Percentiles rank a stretch among this genome's conserved stretches.
These are phyloP conservation scores for Cylindrotheca closterium DNA, from an alignment of 108 stramenopile species.

Conservation along the genomic window DNA sequence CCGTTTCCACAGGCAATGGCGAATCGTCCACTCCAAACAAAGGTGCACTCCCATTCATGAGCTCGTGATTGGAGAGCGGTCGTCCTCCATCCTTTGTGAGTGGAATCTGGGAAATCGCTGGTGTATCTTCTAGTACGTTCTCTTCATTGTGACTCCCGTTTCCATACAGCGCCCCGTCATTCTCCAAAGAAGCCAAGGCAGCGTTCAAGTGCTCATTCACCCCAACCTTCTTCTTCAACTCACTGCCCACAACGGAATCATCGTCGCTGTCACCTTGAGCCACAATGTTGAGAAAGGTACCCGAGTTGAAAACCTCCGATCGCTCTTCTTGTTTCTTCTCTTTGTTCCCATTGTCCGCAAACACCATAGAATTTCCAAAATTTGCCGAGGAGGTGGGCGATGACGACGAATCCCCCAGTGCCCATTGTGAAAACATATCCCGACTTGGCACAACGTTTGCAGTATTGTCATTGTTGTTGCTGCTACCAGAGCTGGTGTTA, in stretches of 20 bases:
- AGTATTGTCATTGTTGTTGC: background rate
- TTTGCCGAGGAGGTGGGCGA: background rate
- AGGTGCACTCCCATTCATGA: conserved; percentile 80
- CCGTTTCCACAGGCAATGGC: conserved; percentile 73
- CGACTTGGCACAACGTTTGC: conserved; percentile 12
- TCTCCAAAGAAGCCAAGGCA: conserved; percentile 68
- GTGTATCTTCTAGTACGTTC: conserved; percentile 22
- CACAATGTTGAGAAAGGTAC: conserved; percentile 22
- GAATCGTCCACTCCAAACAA: conserved; percentile 79
- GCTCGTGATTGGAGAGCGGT: conserved; percentile 74
- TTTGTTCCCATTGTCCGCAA: conserved; percentile 1
- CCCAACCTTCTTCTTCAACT: conserved; percentile 80
- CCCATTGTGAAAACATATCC: conserved; percentile 47
- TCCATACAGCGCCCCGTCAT: background rate
- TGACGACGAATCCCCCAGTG: conserved; percentile 17
- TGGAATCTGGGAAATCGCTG: conserved; percentile 28
- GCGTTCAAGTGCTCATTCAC: conserved; percentile 81
- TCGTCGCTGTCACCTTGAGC: conserved; percentile 41
- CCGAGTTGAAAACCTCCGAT: conserved; percentile 14
- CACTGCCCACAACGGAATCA: conserved; percentile 75
- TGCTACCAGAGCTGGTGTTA: conserved; percentile 7
- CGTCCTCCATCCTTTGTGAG: conserved; percentile 55
- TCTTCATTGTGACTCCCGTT: background rate
- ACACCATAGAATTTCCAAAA: conserved; percentile 1
- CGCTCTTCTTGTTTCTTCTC: background rate